phyloP scores from a whole-genome alignment of 2,329 filamentous ascomycete genomes.

The Verticillium dahliae region DNA sequence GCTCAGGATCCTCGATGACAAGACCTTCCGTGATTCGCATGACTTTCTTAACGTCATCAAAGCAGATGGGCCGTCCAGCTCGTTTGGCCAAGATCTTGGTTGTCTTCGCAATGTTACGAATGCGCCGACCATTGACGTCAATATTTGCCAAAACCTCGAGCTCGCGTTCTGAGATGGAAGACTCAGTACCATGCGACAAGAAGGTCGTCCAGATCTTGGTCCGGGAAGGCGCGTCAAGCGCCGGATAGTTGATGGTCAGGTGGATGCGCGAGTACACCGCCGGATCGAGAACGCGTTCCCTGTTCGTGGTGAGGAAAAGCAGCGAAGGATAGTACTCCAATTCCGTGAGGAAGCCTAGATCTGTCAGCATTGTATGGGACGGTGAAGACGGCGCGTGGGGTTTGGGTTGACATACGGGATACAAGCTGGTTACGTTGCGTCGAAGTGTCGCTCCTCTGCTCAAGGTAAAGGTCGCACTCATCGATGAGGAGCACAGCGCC shows the following conservation, averaged over 20 bases:
- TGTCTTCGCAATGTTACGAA: conserved; percentile 17
- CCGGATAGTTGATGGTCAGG: conserved; percentile 28
- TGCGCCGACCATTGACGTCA: conserved; percentile 13
- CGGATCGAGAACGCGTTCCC: conserved; percentile 43
- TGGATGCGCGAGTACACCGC: conserved; percentile 45
- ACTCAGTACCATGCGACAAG: conserved; percentile 7
- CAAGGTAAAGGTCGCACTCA: conserved; percentile 79
- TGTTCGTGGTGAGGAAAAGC: conserved; percentile 82
- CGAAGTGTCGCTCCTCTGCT: conserved; percentile 56
- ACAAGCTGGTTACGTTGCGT: conserved; percentile 7
- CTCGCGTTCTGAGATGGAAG: conserved; percentile 6
- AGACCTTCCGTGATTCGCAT: conserved; percentile 17
- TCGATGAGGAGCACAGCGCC: conserved; percentile 79
- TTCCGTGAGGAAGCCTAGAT: conserved; percentile 60
- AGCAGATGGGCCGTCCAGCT: conserved; percentile 5
- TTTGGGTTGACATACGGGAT: conserved; percentile 1
- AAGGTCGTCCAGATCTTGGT: conserved; percentile 18
- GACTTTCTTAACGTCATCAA: conserved; percentile 14
- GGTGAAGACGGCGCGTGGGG: too few species aligned
- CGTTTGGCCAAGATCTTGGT: conserved; percentile 15
- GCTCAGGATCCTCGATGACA: conserved; percentile 1
- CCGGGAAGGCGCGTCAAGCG: conserved; percentile 14
- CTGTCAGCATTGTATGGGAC: not conserved
- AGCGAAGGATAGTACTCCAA: conserved; percentile 93
- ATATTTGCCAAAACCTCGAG: conserved; percentile 10